Evolutionary conservation across 805 yeast genomes (phyloP).

Genomic region (Barnettozyma wickerhamii): DNA sequence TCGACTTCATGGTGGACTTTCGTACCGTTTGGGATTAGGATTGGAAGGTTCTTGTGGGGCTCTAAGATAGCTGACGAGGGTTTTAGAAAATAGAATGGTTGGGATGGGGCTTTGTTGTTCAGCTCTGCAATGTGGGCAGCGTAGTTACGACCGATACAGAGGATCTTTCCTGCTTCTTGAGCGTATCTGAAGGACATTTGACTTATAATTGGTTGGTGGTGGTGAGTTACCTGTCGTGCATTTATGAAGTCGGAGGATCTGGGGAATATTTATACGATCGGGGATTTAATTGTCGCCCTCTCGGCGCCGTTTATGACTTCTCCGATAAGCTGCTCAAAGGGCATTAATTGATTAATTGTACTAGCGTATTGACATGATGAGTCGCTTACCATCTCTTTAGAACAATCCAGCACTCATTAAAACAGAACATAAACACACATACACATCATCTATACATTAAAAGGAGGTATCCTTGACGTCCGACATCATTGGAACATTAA

Average conservation of each 20-base stretch:
- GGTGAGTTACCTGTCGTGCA: background rate
- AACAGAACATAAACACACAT: too few species aligned
- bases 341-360: too few species aligned
- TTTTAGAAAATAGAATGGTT: slow-evolving; percentile 90
- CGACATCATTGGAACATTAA: background rate
- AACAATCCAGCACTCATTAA: too few species aligned
- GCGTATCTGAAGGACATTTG: slow-evolving; percentile 38
- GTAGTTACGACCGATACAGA: slow-evolving; percentile 95
- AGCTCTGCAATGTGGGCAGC: slow-evolving; percentile 94
- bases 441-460: too few species aligned
- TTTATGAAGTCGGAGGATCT: background rate
- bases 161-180: slow-evolving; percentile 66
- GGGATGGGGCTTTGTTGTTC: slow-evolving; percentile 73
- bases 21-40: slow-evolving; percentile 77
- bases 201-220: background rate
- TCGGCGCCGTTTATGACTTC: background rate
- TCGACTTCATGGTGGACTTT: slow-evolving; percentile 91
- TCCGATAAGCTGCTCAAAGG: background rate
- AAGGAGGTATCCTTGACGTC: background rate
- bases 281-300: too few species aligned
- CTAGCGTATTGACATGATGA: too few species aligned
- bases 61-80: slow-evolving; percentile 76
- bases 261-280: background rate
- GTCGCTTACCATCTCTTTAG: too few species aligned
- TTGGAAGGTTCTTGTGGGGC: slow-evolving; percentile 6